Percentiles rank a stretch among this genome's conserved stretches.
Conservation (phyloP, 1,284 basidiomycete species). For the Cerioporus squamosus region DNA sequence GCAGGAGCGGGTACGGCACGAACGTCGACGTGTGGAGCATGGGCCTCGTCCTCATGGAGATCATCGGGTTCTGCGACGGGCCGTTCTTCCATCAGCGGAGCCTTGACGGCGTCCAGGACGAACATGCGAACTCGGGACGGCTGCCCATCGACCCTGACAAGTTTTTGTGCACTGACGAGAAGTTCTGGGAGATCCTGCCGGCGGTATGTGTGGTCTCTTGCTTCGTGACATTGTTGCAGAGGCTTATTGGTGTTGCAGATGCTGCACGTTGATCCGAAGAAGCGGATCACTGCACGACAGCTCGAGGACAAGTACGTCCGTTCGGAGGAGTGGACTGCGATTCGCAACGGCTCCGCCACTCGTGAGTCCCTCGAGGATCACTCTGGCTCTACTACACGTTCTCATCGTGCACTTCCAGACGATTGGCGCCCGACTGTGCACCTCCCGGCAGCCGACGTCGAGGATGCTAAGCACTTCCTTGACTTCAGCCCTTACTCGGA, state of each 20-base stretch:
- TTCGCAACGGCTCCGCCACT: not conserved
- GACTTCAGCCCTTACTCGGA: not conserved
- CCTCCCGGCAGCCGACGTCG: not conserved
- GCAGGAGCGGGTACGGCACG: constrained; percentile 9
- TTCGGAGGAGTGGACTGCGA: not conserved
- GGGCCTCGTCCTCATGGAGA: constrained; percentile 28
- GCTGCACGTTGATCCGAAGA: constrained; percentile 15
- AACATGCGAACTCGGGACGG: not conserved
- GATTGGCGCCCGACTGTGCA: not conserved
- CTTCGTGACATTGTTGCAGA: not conserved
- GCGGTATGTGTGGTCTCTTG: not conserved
- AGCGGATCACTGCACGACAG: constrained; percentile 15
- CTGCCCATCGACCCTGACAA: not conserved
- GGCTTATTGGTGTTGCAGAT: constrained; percentile 17
- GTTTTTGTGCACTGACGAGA: constrained; percentile 3
- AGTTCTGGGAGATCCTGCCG: constrained; percentile 11
- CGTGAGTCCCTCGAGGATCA: not conserved
- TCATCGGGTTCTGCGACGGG: constrained; percentile 7
- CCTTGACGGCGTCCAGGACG: not conserved
- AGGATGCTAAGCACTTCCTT: not conserved
- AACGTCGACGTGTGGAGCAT: constrained; percentile 29
- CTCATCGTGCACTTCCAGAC: not conserved
- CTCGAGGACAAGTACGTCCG: not conserved
- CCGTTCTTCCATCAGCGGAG: constrained; percentile 5
- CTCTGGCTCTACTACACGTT: not conserved